phyloP scores from a whole-genome alignment of 148 eudicot genomes.

The Chenopodium album region DNA sequence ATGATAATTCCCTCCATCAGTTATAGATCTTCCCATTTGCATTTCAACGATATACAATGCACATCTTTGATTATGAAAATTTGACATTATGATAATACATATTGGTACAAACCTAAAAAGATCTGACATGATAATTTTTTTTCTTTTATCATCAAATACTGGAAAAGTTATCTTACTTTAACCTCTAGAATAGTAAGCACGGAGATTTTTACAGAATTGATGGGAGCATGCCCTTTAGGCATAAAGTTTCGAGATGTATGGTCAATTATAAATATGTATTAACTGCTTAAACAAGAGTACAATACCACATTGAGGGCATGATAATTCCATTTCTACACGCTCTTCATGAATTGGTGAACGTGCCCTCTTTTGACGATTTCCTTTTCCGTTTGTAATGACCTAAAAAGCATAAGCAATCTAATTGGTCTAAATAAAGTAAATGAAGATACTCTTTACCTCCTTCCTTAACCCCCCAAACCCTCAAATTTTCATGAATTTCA shows the following conservation, averaged over 20 bases:
- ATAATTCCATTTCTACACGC: slow-evolving; percentile 33
- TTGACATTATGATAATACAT: too few species aligned
- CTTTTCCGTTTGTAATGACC: slow-evolving; percentile 59
- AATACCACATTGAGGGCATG: slow-evolving; percentile 91
- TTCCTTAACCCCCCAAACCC: background rate
- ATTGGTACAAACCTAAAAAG: too few species aligned
- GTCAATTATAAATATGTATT: background rate
- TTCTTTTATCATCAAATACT: too few species aligned
- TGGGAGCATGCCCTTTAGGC: background rate
- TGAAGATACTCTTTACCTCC: background rate
- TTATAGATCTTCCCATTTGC: too few species aligned
- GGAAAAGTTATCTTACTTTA: too few species aligned
- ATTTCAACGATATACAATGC: too few species aligned
- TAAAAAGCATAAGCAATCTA: slow-evolving; percentile 6
- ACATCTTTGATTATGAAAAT: too few species aligned
- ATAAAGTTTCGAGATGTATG: background rate
- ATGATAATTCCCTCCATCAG: too few species aligned
- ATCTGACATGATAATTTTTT: too few species aligned
- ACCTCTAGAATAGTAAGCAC: too few species aligned
- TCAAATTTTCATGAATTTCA: background rate
- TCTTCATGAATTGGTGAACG: slow-evolving; percentile 41
- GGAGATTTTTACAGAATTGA: too few species aligned
- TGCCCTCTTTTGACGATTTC: slow-evolving; percentile 54
- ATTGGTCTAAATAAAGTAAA: background rate
- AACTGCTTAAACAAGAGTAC: background rate